Evolutionary conservation across 441 rosid genomes (phyloP).

Genomic region (Jatropha multifida): DNA sequence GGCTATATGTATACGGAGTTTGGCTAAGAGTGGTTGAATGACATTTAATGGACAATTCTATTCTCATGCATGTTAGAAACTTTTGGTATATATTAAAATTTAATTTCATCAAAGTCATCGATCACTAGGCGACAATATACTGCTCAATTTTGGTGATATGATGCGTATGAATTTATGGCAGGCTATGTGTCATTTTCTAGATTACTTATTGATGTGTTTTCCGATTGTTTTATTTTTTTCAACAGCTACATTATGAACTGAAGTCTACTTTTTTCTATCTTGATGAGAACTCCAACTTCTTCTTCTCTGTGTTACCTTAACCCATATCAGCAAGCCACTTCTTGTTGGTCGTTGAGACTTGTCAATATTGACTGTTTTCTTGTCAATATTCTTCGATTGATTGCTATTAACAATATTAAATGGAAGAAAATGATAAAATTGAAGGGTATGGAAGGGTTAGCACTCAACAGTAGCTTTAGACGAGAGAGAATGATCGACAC

Average conservation of each 20-base stretch:
- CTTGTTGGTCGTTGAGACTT: neutral
- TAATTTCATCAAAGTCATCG: neutral
- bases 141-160: neutral
- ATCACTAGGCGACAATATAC: neutral
- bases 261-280: neutral
- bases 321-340: neutral
- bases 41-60: constrained; percentile 12
- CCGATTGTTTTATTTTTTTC: neutral
- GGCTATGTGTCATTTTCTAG: constrained; percentile 1
- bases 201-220: neutral
- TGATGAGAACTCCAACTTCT: neutral
- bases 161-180: neutral
- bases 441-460: too few relatives aligned
- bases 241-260: neutral
- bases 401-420: too few relatives aligned
- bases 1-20: neutral
- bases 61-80: neutral
- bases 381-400: too few relatives aligned
- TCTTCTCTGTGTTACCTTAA: neutral
- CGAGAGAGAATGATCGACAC: too few relatives aligned
- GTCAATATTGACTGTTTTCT: neutral
- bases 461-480: too few relatives aligned
- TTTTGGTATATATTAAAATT: neutral
- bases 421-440: too few relatives aligned
- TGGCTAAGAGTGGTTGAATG: constrained; percentile 14